Evolutionary conservation across 2,329 filamentous ascomycete genomes (phyloP).

Genomic region (Epichloe amarillans): DNA sequence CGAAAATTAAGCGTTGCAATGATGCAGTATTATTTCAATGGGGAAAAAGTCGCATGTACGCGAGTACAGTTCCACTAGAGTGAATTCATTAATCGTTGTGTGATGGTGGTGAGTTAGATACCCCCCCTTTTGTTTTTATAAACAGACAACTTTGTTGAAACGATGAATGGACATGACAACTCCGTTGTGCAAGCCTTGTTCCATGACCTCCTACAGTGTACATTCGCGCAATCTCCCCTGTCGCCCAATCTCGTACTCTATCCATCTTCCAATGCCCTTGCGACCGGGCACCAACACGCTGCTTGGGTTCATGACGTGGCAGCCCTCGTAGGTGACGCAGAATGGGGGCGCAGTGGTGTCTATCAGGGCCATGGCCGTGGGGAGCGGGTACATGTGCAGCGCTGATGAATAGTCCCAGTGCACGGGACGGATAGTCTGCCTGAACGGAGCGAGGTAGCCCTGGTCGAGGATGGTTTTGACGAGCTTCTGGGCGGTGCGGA

Average conservation of each 20-base stretch:
- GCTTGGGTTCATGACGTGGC: conserved; percentile 90
- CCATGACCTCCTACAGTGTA: conserved; percentile 28
- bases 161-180: not conserved
- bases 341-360: conserved; percentile 75
- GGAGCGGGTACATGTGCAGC: conserved; percentile 76
- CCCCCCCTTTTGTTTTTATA: not conserved
- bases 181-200: not conserved
- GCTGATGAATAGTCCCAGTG: conserved; percentile 77
- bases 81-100: too few relatives aligned
- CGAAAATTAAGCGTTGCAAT: not conserved
- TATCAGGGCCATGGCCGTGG: conserved; percentile 68
- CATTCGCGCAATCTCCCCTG: conserved; percentile 48
- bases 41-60: not conserved
- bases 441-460: conserved; percentile 77
- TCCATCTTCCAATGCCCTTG: conserved; percentile 62
- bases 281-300: conserved; percentile 56
- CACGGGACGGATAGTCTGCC: conserved; percentile 63
- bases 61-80: not conserved
- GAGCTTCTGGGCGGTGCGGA: conserved; percentile 55
- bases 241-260: conserved; percentile 67
- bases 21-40: not conserved
- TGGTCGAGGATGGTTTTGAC: conserved; percentile 90
- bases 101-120: not conserved
- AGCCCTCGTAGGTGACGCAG: conserved; percentile 84
- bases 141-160: not conserved